Evolutionary conservation across 1,139 yeast genomes (phyloP).

Genomic region (Yarrowia galli): DNA sequence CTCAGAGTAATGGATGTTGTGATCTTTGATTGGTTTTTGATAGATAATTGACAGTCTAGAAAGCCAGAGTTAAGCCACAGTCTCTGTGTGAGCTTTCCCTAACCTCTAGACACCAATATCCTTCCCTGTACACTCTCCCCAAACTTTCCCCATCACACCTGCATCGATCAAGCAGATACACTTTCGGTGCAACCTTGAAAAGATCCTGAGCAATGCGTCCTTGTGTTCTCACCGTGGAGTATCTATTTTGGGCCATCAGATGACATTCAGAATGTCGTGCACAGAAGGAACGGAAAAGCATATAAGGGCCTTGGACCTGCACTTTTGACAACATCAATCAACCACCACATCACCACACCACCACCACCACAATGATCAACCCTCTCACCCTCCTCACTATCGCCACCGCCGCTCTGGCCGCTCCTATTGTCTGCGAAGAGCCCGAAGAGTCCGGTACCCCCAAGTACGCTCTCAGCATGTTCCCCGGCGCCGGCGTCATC

Average conservation of each 20-base stretch:
- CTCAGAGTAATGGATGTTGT: too few species aligned
- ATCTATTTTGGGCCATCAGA: background rate
- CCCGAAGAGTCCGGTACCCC: conserved; percentile 1
- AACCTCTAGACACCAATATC: background rate
- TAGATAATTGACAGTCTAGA: too few species aligned
- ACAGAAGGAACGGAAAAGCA: background rate
- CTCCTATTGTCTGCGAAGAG: conserved; percentile 12
- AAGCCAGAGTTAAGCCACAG: too few species aligned
- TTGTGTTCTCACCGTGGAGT: background rate
- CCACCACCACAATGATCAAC: background rate
- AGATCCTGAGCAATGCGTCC: conserved; percentile 2
- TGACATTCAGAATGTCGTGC: background rate
- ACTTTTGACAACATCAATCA: background rate
- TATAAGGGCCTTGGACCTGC: background rate
- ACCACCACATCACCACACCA: background rate
- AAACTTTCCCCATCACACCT: background rate
- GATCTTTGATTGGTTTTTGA: too few species aligned
- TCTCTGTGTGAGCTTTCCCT: too few species aligned
- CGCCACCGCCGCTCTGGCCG: conserved; percentile 2
- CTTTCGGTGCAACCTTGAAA: conserved; percentile 5
- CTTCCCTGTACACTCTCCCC: too few species aligned
- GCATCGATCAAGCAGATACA: conserved; percentile 12
- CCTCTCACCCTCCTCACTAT: conserved; percentile 15
- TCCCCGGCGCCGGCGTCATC: conserved; percentile 13
- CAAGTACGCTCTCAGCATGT: conserved; percentile 25